Conservation (phyloP, 106 monocot species). For the Phalaenopsis equestris region DNA sequence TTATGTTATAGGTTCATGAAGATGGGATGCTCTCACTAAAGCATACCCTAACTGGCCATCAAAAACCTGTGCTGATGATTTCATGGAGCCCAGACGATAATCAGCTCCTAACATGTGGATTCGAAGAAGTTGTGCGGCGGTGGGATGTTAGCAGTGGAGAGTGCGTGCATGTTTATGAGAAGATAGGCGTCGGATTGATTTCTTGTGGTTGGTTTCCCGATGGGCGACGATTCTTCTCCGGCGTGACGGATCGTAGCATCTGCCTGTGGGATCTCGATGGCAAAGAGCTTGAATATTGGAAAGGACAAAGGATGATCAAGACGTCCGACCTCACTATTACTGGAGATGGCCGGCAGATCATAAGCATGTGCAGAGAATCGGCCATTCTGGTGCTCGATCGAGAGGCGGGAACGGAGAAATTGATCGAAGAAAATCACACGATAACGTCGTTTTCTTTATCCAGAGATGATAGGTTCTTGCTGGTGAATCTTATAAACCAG, state of each 20-base stretch:
- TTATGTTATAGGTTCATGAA: slow-evolving; percentile 46
- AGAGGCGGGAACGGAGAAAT: slow-evolving; percentile 40
- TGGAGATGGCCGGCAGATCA: slow-evolving; percentile 40
- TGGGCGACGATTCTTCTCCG: slow-evolving; percentile 48
- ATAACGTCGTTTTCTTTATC: slow-evolving; percentile 85
- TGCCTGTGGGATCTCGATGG: slow-evolving; percentile 65
- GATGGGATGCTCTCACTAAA: slow-evolving; percentile 57
- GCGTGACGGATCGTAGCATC: slow-evolving; percentile 47
- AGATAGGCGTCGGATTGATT: slow-evolving; percentile 41
- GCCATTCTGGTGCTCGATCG: slow-evolving; percentile 52
- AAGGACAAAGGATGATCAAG: slow-evolving; percentile 48
- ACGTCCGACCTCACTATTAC: slow-evolving; percentile 69
- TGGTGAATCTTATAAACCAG: slow-evolving; percentile 66
- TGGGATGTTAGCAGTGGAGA: slow-evolving; percentile 67
- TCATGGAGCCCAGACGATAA: slow-evolving; percentile 74
- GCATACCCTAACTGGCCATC: slow-evolving; percentile 65
- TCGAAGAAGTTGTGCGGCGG: slow-evolving; percentile 59
- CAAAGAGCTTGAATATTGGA: slow-evolving; percentile 55
- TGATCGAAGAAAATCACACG: slow-evolving; percentile 59
- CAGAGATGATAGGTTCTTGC: slow-evolving; percentile 57
- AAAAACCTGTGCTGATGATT: slow-evolving; percentile 72
- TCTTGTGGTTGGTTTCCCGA: slow-evolving; percentile 86
- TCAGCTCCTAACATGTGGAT: slow-evolving; percentile 78
- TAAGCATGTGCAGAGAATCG: slow-evolving; percentile 49
- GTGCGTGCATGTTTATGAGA: slow-evolving; percentile 58